phyloP scores from a whole-genome alignment of 768 basidiomycete species.

The Leucocoprinus sp. region DNA sequence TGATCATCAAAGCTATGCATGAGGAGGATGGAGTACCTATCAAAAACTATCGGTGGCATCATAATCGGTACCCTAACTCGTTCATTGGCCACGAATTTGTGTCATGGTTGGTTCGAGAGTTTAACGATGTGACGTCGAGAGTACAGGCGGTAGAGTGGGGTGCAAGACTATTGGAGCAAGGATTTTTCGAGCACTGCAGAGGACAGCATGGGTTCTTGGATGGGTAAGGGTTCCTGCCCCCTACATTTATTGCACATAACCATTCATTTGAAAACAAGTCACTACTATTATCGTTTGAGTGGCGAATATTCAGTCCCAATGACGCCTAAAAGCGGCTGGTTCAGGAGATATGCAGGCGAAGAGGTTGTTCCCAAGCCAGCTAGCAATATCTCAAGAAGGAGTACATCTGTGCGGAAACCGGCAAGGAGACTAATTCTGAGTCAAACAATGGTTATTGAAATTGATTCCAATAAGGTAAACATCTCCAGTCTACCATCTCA shows the following conservation, averaged over 20 bases:
- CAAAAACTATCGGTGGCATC: slow-evolving; percentile 81
- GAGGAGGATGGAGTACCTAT: slow-evolving; percentile 81
- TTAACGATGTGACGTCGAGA: slow-evolving; percentile 77
- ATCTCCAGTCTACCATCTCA: neutral
- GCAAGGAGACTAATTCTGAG: slow-evolving; percentile 61
- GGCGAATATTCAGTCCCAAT: slow-evolving; percentile 67
- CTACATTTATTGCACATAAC: neutral
- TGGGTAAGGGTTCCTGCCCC: slow-evolving; percentile 44
- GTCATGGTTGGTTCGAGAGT: slow-evolving; percentile 88
- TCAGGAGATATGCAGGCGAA: slow-evolving; percentile 46
- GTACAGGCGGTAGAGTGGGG: slow-evolving; percentile 80
- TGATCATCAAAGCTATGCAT: slow-evolving; percentile 77
- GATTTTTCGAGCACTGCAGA: slow-evolving; percentile 78
- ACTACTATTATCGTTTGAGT: slow-evolving; percentile 83
- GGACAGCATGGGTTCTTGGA: slow-evolving; percentile 79
- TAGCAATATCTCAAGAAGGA: slow-evolving; percentile 27
- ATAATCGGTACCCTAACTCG: slow-evolving; percentile 61
- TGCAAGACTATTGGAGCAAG: slow-evolving; percentile 64
- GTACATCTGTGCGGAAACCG: slow-evolving; percentile 20
- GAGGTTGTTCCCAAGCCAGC: slow-evolving; percentile 25
- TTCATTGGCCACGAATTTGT: slow-evolving; percentile 89
- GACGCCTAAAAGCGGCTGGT: slow-evolving; percentile 65
- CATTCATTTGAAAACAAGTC: slow-evolving; percentile 32
- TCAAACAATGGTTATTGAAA: slow-evolving; percentile 86
- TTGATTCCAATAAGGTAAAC: slow-evolving; percentile 65